Conservation (phyloP, 441 rosid genomes). For the Erodium moschatum region DNA sequence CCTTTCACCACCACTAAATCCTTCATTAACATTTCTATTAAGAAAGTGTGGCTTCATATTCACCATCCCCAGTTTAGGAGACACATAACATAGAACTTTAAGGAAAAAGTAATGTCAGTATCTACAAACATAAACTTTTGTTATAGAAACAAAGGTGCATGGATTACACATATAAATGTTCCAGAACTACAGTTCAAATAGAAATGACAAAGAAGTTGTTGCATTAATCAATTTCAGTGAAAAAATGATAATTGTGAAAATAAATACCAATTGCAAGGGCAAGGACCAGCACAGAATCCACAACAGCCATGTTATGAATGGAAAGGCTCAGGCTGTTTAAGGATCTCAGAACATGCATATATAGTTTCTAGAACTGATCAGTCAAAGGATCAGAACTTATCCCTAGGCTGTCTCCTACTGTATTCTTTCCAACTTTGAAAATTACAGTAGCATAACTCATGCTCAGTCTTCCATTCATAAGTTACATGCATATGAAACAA, state of each 20-base stretch:
- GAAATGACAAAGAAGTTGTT: neutral
- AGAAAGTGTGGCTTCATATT: conserved; percentile 89
- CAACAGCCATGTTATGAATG: too few species aligned
- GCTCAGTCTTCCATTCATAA: too few species aligned
- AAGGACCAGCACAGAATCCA: neutral
- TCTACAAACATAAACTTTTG: too few species aligned
- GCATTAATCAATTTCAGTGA: neutral
- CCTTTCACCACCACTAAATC: conserved; percentile 96
- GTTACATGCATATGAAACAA: too few species aligned
- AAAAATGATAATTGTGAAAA: neutral
- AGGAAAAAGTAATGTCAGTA: conserved; percentile 16
- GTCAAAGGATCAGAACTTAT: neutral
- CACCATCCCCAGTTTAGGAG: conserved; percentile 68
- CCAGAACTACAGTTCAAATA: neutral
- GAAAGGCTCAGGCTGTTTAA: too few species aligned
- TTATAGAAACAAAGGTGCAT: neutral
- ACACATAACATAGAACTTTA: conserved; percentile 77
- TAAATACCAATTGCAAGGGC: neutral
- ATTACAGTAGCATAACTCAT: too few species aligned
- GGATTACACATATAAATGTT: neutral
- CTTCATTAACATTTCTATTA: conserved; percentile 94
- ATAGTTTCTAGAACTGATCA: neutral
- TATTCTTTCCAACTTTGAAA: neutral
- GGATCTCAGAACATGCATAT: neutral
- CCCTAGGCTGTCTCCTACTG: neutral